Evolutionary conservation across 352 stramenopile species (phyloP).

Genomic region (Globisporangium nodosum): DNA sequence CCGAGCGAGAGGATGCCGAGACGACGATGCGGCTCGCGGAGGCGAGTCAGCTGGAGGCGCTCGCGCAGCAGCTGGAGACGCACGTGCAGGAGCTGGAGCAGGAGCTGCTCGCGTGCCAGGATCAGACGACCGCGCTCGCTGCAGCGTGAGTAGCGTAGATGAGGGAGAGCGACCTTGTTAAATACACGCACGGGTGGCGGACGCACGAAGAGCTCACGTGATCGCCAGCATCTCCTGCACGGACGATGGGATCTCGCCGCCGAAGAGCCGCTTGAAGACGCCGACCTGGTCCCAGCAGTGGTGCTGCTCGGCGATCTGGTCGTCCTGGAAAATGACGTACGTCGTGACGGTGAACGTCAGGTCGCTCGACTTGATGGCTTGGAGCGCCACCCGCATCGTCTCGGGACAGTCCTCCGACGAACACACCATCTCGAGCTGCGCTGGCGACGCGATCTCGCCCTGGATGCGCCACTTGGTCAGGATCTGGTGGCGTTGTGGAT

Average conservation of each 20-base stretch:
- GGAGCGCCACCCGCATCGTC: slow-evolving; percentile 60
- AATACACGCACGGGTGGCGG: slow-evolving; percentile 5
- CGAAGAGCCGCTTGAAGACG: slow-evolving; percentile 78
- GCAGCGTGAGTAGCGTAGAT: background rate
- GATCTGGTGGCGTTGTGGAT: slow-evolving; percentile 23
- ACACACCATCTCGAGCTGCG: slow-evolving; percentile 56
- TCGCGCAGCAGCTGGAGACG: slow-evolving; percentile 15
- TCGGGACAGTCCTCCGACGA: slow-evolving; percentile 62
- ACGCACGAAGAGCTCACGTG: background rate
- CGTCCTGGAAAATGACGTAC: slow-evolving; percentile 77
- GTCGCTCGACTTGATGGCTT: slow-evolving; percentile 77
- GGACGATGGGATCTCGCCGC: slow-evolving; percentile 53
- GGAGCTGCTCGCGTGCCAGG: slow-evolving; percentile 8
- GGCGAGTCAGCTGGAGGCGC: slow-evolving; percentile 25
- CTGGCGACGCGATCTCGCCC: slow-evolving; percentile 59
- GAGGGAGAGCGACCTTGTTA: slow-evolving; percentile 2
- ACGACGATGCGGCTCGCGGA: slow-evolving; percentile 61
- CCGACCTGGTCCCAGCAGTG: slow-evolving; percentile 81
- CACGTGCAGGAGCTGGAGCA: slow-evolving; percentile 24
- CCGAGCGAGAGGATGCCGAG: slow-evolving; percentile 61
- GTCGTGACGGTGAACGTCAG: slow-evolving; percentile 81
- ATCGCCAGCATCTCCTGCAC: slow-evolving; percentile 58
- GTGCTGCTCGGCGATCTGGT: slow-evolving; percentile 66
- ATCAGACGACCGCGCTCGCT: background rate
- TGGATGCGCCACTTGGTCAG: slow-evolving; percentile 82